A percentile compares a stretch with the other conserved stretches of the same genome.
phyloP scores from a whole-genome alignment of 371 early-diverging fungal species.

The Chytridium lagenaria region DNA sequence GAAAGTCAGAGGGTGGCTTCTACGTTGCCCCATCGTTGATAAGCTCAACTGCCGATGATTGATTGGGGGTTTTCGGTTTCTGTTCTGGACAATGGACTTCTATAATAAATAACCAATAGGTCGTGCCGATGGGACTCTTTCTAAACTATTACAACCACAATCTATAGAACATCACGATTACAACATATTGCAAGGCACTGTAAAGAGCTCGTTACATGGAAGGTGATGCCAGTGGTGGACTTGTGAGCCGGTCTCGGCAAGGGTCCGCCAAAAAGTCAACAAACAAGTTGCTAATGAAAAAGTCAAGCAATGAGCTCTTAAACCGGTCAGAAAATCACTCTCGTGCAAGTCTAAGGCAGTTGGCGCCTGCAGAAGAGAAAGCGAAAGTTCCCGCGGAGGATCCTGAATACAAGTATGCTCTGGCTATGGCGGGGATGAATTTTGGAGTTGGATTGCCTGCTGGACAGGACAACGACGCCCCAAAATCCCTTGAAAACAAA shows the following conservation, averaged over 20 bases:
- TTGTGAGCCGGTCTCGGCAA: not conserved
- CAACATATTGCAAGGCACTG: too few species aligned
- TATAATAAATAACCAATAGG: not conserved
- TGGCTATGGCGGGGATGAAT: conserved; percentile 10
- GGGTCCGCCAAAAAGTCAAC: not conserved
- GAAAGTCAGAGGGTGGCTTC: conserved; percentile 1
- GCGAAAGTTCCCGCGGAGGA: not conserved
- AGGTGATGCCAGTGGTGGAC: not conserved
- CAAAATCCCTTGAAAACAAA: not conserved
- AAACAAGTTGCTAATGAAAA: not conserved
- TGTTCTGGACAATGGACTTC: not conserved
- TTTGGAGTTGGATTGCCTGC: not conserved
- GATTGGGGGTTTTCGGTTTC: conserved; percentile 2
- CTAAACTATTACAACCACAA: too few species aligned
- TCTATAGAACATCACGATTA: too few species aligned
- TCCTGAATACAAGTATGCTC: conserved; percentile 10
- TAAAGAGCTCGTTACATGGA: conserved; percentile 1
- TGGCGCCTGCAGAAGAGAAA: not conserved
- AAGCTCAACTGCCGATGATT: not conserved
- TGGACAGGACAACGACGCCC: not conserved
- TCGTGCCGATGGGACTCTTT: too few species aligned
- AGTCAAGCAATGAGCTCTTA: not conserved
- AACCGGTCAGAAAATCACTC: not conserved
- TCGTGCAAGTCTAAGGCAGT: not conserved
- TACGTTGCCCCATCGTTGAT: not conserved